Base-by-base conservation (phyloP, 306 rosid species). In the Acacia acuminata region DNA sequence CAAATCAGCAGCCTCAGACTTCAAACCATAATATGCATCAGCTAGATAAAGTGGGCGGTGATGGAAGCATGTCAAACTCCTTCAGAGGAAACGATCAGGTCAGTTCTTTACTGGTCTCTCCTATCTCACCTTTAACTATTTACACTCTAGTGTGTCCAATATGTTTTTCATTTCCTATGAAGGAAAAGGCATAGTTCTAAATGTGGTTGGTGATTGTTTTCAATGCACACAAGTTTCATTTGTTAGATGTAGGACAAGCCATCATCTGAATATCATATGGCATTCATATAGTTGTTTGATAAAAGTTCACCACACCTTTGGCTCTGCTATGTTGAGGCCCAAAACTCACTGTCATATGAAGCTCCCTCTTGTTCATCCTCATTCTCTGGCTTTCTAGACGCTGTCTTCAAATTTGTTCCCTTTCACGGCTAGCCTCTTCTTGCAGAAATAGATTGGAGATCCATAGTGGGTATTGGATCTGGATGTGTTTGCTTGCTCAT, bases 31-130 rank as follows among this genome's bases (percentile, higher is more conserved):
- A 75, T 83, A 81, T 92, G 81, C 99, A 92, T 45, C 99, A 85
- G 69, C 98, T 90, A 84, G 99, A 96, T 85, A 96, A 94, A 87
- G 90, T 91, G 61, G 97, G 86, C 25, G 97, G 90, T 81, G 99
- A 96, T 77, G 97, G 98, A 47, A 91, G 97, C 87, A 89, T 96
- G 91, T 90, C 99, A 38, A 94, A 94, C 84, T 92, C 98, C 42
- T 92, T 94, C 68, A 92, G 99, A 77, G 99, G 98, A 85, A 96
- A 92, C 79, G 99, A 96, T 77, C 99, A 96, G 97, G 99, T 96
- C 86, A 71, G 92, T 84, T 84, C 76, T 86, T 82, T 76, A 64
- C 64, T 60, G 44, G 78, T 76, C 78, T 68, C 50, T 5, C 8
- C 82, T 36, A 36, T 24, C n/a, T 40, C 20, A 50, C 43, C 42